A percentile compares a stretch with the other conserved stretches of the same genome.
Evolutionary conservation across 768 basidiomycete species (phyloP).

Genomic region (Daedaleopsis nitida): DNA sequence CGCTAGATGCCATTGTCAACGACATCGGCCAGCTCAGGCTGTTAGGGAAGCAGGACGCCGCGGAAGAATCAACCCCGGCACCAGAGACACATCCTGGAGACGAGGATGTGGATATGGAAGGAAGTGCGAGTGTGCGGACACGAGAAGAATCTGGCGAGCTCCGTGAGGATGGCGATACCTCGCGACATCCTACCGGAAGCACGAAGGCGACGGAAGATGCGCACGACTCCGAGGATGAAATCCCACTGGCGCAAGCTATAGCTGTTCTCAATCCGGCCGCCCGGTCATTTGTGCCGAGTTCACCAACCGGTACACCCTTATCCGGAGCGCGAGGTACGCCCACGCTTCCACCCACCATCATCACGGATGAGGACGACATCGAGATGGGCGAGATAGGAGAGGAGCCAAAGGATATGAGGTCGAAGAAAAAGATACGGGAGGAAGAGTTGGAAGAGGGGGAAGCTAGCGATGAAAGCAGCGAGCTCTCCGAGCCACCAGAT

Average conservation of each 20-base stretch:
- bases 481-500: conserved; percentile 76
- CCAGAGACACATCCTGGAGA: conserved; percentile 38
- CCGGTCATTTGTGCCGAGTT: conserved; percentile 35
- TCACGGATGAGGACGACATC: conserved; percentile 75
- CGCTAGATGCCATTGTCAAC: conserved; percentile 64
- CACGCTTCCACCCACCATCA: conserved; percentile 30
- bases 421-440: conserved; percentile 51
- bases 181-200: conserved; percentile 35
- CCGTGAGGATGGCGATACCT: conserved; percentile 16
- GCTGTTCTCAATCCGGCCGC: conserved; percentile 35
- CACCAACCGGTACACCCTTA: conserved; percentile 32
- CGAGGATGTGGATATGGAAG: conserved; percentile 28
- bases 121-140: conserved; percentile 17
- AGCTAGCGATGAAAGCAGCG: conserved; percentile 79
- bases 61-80: conserved; percentile 47
- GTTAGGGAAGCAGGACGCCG: conserved; percentile 65
- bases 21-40: conserved; percentile 65
- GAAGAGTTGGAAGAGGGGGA: conserved; percentile 89
- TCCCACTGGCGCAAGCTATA: conserved; percentile 32
- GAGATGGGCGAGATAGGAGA: conserved; percentile 94
- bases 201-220: conserved; percentile 48
- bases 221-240: conserved; percentile 41
- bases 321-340: conserved; percentile 6
- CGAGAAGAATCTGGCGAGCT: conserved; percentile 27
- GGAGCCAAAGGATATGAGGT: conserved; percentile 51